A percentile compares a stretch with the other conserved stretches of the same genome.
These are phyloP conservation scores for Gillenia trifoliata DNA, from an alignment of 306 rosid species.

Conservation along the genomic window DNA sequence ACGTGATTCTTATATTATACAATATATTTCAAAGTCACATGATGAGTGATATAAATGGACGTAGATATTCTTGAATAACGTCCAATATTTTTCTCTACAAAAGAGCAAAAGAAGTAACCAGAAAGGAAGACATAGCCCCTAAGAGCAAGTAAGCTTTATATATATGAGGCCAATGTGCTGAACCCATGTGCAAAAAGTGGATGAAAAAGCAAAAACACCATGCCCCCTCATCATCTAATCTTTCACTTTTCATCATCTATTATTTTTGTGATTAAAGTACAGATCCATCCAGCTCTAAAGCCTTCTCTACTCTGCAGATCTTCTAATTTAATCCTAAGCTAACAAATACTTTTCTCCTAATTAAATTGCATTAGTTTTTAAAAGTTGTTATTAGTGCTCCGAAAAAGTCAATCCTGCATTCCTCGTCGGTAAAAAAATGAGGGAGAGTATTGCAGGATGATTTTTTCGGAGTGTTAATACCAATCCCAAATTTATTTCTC, in stretches of 20 bases:
- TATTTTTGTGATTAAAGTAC: conserved; percentile 36
- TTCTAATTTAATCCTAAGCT: conserved; percentile 29
- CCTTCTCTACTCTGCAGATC: conserved; percentile 24
- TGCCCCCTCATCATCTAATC: conserved; percentile 41
- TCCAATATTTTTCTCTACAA: background rate
- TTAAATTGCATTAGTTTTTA: conserved; percentile 1
- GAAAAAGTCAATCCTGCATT: background rate
- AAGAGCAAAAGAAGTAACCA: conserved; percentile 13
- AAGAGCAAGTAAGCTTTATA: conserved; percentile 66
- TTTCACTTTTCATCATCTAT: conserved; percentile 47
- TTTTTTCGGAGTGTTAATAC: background rate
- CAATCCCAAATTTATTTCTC: too few species aligned
- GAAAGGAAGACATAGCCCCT: conserved; percentile 69
- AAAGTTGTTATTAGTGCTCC: background rate
- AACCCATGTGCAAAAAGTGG: conserved; percentile 78
- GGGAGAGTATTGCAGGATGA: background rate
- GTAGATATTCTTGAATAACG: too few species aligned
- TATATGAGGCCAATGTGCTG: conserved; percentile 47
- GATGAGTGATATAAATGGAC: too few species aligned
- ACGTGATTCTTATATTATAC: too few species aligned
- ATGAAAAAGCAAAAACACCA: conserved; percentile 41
- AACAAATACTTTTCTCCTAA: conserved; percentile 35
- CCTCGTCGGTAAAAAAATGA: background rate
- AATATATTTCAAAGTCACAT: background rate
- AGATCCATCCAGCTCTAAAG: conserved; percentile 60